These are phyloP conservation scores for Ogataea saltuana DNA, from an alignment of 805 yeast species.

Conservation along the genomic window DNA sequence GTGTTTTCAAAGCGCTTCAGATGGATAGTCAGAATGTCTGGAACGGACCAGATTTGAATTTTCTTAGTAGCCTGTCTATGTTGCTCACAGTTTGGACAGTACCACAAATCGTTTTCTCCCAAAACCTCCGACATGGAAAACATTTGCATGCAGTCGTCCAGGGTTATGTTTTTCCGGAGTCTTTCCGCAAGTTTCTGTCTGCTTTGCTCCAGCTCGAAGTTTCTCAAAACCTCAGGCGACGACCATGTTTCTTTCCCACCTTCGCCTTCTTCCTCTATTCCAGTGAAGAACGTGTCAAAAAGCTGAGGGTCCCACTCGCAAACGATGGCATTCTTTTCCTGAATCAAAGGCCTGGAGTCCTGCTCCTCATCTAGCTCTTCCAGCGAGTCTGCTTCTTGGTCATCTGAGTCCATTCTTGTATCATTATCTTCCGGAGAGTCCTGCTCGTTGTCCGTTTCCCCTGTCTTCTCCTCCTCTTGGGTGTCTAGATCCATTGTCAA, in stretches of 20 bases:
- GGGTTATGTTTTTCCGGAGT: conserved; percentile 46
- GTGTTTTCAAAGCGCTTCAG: conserved; percentile 87
- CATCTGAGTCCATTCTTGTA: not conserved
- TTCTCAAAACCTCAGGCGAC: conserved; percentile 47
- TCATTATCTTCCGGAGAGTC: not conserved
- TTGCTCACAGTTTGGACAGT: conserved; percentile 85
- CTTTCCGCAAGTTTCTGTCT: conserved; percentile 35
- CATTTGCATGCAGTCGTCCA: conserved; percentile 71
- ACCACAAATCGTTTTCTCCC: conserved; percentile 91
- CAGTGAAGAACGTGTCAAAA: conserved; percentile 54
- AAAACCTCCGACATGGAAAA: conserved; percentile 83
- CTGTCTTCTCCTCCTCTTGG: not conserved
- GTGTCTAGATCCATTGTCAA: too few relatives aligned
- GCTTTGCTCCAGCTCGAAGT: conserved; percentile 54
- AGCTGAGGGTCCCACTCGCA: conserved; percentile 65
- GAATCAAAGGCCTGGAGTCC: conserved; percentile 27
- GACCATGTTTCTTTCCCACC: conserved; percentile 61
- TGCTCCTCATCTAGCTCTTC: conserved; percentile 3
- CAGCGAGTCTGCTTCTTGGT: not conserved
- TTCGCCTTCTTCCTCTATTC: conserved; percentile 43
- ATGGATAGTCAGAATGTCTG: conserved; percentile 87
- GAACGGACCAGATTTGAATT: conserved; percentile 90
- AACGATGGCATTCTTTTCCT: conserved; percentile 44
- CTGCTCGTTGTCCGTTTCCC: not conserved
- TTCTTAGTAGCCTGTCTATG: conserved; percentile 90